These are phyloP conservation scores for Lichenothelia convexa DNA, from an alignment of 495 filamentous ascomycete species.

Conservation along the genomic window DNA sequence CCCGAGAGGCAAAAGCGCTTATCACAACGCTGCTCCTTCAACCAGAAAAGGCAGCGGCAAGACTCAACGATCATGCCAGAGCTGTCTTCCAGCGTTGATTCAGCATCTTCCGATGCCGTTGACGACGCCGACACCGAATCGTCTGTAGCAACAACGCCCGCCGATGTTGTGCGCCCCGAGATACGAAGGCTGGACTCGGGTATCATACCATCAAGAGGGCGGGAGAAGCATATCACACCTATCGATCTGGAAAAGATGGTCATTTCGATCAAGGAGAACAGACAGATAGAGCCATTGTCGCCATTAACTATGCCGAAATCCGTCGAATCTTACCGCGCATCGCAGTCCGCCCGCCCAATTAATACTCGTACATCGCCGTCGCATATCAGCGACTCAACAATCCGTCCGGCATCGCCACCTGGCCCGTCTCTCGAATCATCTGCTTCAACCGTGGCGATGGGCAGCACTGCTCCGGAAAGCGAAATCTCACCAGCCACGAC, in stretches of 20 bases:
- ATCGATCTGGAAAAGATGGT: slow-evolving; percentile 80
- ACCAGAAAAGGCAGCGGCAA: slow-evolving; percentile 11
- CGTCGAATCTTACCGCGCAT: not conserved
- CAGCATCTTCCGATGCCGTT: slow-evolving; percentile 31
- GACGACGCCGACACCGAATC: not conserved
- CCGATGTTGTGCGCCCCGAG: slow-evolving; percentile 27
- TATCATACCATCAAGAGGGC: slow-evolving; percentile 41
- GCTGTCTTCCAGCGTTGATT: slow-evolving; percentile 85
- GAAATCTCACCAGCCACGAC: slow-evolving; percentile 12
- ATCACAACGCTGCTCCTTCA: slow-evolving; percentile 30
- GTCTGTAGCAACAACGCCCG: not conserved
- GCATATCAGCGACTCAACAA: slow-evolving; percentile 15
- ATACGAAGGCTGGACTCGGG: slow-evolving; percentile 35
- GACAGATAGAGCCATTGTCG: slow-evolving; percentile 41
- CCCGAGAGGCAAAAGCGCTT: slow-evolving; percentile 30
- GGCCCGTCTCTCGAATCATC: slow-evolving; percentile 18
- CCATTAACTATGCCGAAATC: slow-evolving; percentile 22
- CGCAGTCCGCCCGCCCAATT: slow-evolving; percentile 14
- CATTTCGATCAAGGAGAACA: slow-evolving; percentile 63
- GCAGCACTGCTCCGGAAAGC: too few relatives aligned
- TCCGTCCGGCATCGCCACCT: slow-evolving; percentile 5
- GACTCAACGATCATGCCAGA: slow-evolving; percentile 37
- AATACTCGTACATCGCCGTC: slow-evolving; percentile 15
- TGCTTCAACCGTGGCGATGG: slow-evolving; percentile 20
- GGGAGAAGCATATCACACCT: slow-evolving; percentile 81